These are phyloP conservation scores for Phytopythium vexans DNA, from an alignment of 352 stramenopile genomes.

Conservation along the genomic window DNA sequence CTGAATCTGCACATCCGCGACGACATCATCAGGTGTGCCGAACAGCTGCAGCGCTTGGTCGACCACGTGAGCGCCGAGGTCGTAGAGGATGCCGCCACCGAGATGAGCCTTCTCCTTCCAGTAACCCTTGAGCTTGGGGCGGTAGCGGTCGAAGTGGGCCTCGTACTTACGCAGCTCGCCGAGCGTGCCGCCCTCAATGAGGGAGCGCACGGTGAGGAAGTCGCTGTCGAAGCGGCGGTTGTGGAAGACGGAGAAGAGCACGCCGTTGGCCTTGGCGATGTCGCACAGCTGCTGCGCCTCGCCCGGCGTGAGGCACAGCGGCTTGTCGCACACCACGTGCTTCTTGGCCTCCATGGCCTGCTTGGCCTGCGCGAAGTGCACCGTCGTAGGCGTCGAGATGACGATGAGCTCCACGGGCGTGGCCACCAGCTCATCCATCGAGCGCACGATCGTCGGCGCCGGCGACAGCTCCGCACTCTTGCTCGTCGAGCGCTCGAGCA, in stretches of 20 bases:
- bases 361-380: slow-evolving; percentile 78
- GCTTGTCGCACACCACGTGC: slow-evolving; percentile 78
- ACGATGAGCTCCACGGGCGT: slow-evolving; percentile 60
- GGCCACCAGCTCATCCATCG: slow-evolving; percentile 65
- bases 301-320: slow-evolving; percentile 50
- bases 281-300: slow-evolving; percentile 52
- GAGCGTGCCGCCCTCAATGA: slow-evolving; percentile 45
- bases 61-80: slow-evolving; percentile 64
- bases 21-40: slow-evolving; percentile 38
- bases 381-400: slow-evolving; percentile 67
- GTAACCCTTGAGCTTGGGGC: slow-evolving; percentile 67
- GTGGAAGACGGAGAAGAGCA: slow-evolving; percentile 76
- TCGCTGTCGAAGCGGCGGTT: slow-evolving; percentile 76
- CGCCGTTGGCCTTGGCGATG: slow-evolving; percentile 39
- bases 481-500: slow-evolving; percentile 66
- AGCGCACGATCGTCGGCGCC: slow-evolving; percentile 55
- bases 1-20: slow-evolving; percentile 70
- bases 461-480: slow-evolving; percentile 53
- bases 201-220: slow-evolving; percentile 54
- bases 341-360: slow-evolving; percentile 64
- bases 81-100: slow-evolving; percentile 65
- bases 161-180: slow-evolving; percentile 58
- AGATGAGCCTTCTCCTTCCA: slow-evolving; percentile 68
- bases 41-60: slow-evolving; percentile 72
- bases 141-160: slow-evolving; percentile 67